Evolutionary conservation across 495 filamentous ascomycete genomes (phyloP).

Genomic region (Saxophila tyrrhenica): DNA sequence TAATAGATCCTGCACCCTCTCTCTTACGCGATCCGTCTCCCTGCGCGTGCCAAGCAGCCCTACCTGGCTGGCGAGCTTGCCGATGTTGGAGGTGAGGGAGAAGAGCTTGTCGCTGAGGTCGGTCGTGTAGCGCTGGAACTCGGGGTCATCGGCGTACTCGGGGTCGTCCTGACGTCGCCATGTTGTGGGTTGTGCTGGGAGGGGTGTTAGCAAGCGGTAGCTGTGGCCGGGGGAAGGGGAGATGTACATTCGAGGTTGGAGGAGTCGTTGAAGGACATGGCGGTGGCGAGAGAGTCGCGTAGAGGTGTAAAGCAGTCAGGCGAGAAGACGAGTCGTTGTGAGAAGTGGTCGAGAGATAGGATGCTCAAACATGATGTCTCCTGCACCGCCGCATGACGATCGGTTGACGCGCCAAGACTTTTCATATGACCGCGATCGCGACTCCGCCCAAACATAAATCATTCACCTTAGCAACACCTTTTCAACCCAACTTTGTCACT

Average conservation of each 20-base stretch:
- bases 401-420: background rate
- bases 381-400: background rate
- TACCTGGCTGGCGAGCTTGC: conserved; percentile 67
- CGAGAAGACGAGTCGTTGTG: background rate
- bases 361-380: background rate
- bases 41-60: conserved; percentile 75
- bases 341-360: background rate
- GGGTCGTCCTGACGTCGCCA: conserved; percentile 59
- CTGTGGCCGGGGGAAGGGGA: background rate
- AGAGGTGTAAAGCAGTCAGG: background rate
- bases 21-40: conserved; percentile 82
- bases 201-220: background rate
- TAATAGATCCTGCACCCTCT: conserved; percentile 74
- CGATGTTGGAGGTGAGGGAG: conserved; percentile 73
- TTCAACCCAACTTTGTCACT: background rate
- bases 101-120: conserved; percentile 77
- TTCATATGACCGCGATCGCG: conserved; percentile 3
- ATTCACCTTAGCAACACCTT: background rate
- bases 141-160: conserved; percentile 73
- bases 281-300: conserved; percentile 12
- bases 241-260: conserved; percentile 55
- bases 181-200: conserved; percentile 53
- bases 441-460: background rate
- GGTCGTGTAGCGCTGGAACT: conserved; percentile 73
- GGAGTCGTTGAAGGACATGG: conserved; percentile 87